Evolutionary conservation across 2,329 filamentous ascomycete genomes (phyloP), one percentile per base, ranked within the genome.

Genomic region (Nectriaceae sp.): DNA sequence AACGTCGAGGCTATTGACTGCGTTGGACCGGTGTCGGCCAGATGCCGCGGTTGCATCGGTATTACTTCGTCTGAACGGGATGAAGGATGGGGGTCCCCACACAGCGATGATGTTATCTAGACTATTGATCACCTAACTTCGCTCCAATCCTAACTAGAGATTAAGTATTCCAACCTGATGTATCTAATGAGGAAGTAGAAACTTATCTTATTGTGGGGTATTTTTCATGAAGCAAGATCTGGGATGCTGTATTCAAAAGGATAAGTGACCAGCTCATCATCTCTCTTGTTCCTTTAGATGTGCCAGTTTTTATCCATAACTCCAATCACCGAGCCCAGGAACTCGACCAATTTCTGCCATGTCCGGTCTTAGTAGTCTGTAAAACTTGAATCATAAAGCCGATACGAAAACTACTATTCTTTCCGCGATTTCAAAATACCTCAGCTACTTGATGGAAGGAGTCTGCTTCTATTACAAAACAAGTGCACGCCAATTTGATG

Each of bases 31-130:
- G 55, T 55, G 49, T 57, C 53, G 57, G 55, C 49, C 46, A 46
- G 40, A 40, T 50, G 49, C 33, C 16, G 33, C 16, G 11, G 10
- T 18, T 37, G 6, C 10, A 18, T 37, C 10, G 10, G 10, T 37
- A 11, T 4, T 4, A 21, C 21, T 21, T 11, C 20, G 38, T 22
- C 5, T n/a, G n/a, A n/a, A n/a, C n/a, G n/a, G n/a, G n/a, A n/a
- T n/a, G n/a, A n/a, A n/a, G 21, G 38, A 24, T 22, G 8, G 37
- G 49, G 21, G 42, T 47, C 53, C 43, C 57, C 58, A 56, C 57
- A 50, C 20, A 16, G 40, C 57, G 58, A 61, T 61, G 58, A 53
- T 61, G 58, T 61, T 60, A 61, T 61, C 59, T 60, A 42, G 57
- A 45, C 54, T 50, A 50, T 59, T 51, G 47, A 61, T 61, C 50